A percentile compares a stretch with the other conserved stretches of the same genome.
Conservation (phyloP, 2,329 filamentous ascomycete species). For the Sporothrix sp. region DNA sequence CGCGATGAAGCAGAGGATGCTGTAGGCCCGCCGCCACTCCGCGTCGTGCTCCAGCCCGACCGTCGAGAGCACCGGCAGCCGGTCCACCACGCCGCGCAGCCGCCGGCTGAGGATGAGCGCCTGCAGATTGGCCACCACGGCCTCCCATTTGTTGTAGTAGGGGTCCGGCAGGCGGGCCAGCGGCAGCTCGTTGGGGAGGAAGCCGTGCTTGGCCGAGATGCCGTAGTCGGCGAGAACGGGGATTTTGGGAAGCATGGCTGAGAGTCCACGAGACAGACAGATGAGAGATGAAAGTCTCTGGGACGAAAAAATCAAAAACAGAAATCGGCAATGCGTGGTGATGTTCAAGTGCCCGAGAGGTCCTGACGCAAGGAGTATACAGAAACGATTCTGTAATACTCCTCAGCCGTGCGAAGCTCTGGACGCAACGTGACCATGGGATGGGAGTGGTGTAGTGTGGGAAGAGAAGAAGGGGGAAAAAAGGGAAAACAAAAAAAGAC, state of each 20-base stretch:
- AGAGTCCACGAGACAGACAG: background rate
- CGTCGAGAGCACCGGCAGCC: conserved; percentile 74
- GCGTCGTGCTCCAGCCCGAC: conserved; percentile 69
- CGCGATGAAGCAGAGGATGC: conserved; percentile 78
- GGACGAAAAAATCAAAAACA: no score
- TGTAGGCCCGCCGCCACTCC: conserved; percentile 92
- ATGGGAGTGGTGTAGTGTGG: background rate
- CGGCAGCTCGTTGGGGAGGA: conserved; percentile 74
- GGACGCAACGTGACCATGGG: conserved; percentile 29
- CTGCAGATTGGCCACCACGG: conserved; percentile 75
- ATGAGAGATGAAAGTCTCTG: no score
- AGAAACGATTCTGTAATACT: conserved; percentile 48
- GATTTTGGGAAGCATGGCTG: conserved; percentile 48
- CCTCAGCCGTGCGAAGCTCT: conserved; percentile 48
- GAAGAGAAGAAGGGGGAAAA: background rate
- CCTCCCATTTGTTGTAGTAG: conserved; percentile 95
- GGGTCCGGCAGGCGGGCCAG: conserved; percentile 72
- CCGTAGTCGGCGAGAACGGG: conserved; percentile 66
- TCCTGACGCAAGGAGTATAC: conserved; percentile 58
- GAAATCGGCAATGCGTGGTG: conserved; percentile 4
- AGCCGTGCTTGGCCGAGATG: conserved; percentile 69
- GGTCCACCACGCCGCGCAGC: conserved; percentile 68
- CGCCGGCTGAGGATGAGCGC: conserved; percentile 76
- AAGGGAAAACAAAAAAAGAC: background rate
- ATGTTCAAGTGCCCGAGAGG: conserved; percentile 17